Conservation (phyloP, 768 basidiomycete genomes). For the Lyophyllum atratum region DNA sequence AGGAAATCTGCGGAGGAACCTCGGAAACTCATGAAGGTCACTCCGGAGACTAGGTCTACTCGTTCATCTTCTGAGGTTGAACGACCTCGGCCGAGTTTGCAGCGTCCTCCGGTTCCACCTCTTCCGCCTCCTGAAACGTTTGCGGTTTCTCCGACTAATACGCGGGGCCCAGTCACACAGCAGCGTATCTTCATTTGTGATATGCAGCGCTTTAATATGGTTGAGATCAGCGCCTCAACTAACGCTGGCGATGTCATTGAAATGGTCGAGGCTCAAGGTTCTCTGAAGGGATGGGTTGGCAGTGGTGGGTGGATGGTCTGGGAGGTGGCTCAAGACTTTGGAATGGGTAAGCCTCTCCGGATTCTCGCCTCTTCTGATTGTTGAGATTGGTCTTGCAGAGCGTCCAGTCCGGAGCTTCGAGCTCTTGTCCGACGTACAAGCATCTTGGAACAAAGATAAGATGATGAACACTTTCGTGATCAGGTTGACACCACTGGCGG, state of each 20-base stretch:
- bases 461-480: constrained; percentile 79
- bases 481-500: constrained; percentile 69
- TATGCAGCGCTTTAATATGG: constrained; percentile 72
- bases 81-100: constrained; percentile 21
- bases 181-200: constrained; percentile 80
- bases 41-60: constrained; percentile 17
- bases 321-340: constrained; percentile 89
- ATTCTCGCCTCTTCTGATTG: neutral
- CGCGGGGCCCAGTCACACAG: constrained; percentile 42
- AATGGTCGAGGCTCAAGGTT: constrained; percentile 65
- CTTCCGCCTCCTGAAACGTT: constrained; percentile 35
- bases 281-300: constrained; percentile 58
- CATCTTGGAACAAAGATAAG: constrained; percentile 88
- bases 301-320: constrained; percentile 86
- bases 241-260: constrained; percentile 74
- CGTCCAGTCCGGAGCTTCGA: constrained; percentile 90
- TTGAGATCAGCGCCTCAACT: constrained; percentile 69
- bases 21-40: constrained; percentile 14
- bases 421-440: constrained; percentile 72
- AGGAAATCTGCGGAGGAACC: constrained; percentile 20
- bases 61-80: constrained; percentile 26
- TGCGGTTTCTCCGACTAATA: constrained; percentile 26
- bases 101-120: constrained; percentile 39
- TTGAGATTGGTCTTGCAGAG: constrained; percentile 49
- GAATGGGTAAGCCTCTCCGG: constrained; percentile 70